Evolutionary conservation across 2,329 filamentous ascomycete species (phyloP), one percentile per base, ranked within the genome.

Genomic region (Nemania sp.): DNA sequence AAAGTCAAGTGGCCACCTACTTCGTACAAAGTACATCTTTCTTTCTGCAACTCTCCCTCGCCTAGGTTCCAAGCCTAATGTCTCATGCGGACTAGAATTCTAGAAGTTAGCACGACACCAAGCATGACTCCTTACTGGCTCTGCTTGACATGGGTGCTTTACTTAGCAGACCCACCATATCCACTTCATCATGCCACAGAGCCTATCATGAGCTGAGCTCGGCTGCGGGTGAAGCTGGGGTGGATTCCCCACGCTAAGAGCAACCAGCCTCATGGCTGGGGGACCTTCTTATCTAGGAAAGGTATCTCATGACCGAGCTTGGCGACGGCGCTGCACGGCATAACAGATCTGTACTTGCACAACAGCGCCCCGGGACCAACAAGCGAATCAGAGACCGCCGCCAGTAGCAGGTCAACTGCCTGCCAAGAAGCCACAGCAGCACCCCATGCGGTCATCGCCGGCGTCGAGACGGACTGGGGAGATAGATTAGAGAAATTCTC

Each of bases 231-330:
- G 22, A 40, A 3, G 6, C 15, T 23, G n/a, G 3, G 22, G 37
- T 40, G 12, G 20, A 11, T 26, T 40, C 28, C n/a, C n/a, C 9
- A 31, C 11, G n/a, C 28, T 31, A 12, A 5, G n/a, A 31, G 4
- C 3, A 5, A 9, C 28, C n/a, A 31, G n/a, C 11, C 28, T 31
- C n/a, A n/a, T n/a, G 28, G 9, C 24, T 30, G n/a, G 31, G 12
- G 26, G 24, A 52, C 44, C 44, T 56, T 52, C 54, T 56, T 56
- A 53, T 56, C 54, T 56, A 17, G 34, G 54, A 15, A 45, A 53
- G 24, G 54, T 12, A 53, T 53, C 49, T 52, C 33, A 49, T 55
- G 48, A 43, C 39, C 36, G 37, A 12, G 8, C 37, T 6, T 3
- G 24, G 31, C 48, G 47, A 48, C 33, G 44, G 9, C 6, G 39